These are phyloP conservation scores for Halenospora varia DNA, from an alignment of 495 filamentous ascomycete species.

Conservation along the genomic window DNA sequence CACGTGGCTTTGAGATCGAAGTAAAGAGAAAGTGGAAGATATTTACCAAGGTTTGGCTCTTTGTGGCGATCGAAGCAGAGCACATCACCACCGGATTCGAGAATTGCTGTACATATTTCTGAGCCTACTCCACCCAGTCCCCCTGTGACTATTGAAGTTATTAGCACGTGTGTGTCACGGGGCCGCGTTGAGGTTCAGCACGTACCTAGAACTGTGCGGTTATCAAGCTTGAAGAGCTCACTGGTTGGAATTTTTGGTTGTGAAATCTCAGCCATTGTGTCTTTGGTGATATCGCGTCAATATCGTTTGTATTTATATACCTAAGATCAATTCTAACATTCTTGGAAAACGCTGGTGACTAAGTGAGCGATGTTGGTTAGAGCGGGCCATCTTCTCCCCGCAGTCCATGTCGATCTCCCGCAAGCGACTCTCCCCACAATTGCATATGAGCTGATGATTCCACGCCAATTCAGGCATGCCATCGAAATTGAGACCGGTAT, in stretches of 20 bases:
- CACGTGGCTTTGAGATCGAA: background rate
- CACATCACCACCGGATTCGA: slow-evolving; percentile 6
- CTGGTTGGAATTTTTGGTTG: background rate
- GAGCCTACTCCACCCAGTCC: background rate
- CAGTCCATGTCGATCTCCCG: background rate
- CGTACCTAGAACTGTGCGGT: slow-evolving; percentile 1
- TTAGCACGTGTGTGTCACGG: background rate
- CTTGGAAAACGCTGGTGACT: background rate
- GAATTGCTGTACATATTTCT: background rate
- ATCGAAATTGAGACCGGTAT: background rate
- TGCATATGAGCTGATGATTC: too few relatives aligned
- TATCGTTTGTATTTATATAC: background rate
- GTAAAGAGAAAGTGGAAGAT: background rate
- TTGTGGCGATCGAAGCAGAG: background rate
- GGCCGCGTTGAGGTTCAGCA: slow-evolving; percentile 15
- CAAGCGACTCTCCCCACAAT: too few relatives aligned
- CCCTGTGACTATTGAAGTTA: background rate
- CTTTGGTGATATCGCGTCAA: background rate
- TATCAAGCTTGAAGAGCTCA: background rate
- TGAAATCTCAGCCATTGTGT: background rate
- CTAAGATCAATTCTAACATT: too few relatives aligned
- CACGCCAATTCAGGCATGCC: too few relatives aligned
- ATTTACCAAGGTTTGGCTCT: background rate
- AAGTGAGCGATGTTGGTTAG: background rate
- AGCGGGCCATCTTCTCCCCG: background rate